Percentiles rank a stretch among this genome's conserved stretches.
These are phyloP conservation scores for Piloderma croceum DNA, from an alignment of 768 basidiomycete species.

Conservation along the genomic window DNA sequence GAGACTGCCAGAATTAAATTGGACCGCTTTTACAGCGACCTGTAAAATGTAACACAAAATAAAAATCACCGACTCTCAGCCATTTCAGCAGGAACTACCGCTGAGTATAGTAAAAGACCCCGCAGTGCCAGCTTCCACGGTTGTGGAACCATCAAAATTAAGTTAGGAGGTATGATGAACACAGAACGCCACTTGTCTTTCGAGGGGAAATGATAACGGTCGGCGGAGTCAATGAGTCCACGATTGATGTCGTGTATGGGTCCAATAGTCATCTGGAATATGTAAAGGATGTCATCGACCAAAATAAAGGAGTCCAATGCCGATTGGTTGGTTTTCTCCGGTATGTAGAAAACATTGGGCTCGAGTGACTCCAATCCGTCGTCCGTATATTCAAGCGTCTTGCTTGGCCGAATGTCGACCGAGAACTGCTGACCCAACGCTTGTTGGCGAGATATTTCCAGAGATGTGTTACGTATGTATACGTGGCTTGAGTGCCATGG, in stretches of 20 bases:
- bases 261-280: no score
- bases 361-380: no score
- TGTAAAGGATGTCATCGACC: no score
- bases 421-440: not conserved
- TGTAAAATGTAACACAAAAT: no score
- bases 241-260: slow-evolving; percentile 11
- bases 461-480: not conserved
- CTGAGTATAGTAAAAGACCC: slow-evolving; percentile 6
- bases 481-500: slow-evolving; percentile 12
- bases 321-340: no score
- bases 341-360: no score
- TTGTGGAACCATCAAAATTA: slow-evolving; percentile 6
- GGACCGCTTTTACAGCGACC: no score
- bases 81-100: slow-evolving; percentile 6
- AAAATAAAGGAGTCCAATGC: no score
- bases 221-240: slow-evolving; percentile 7
- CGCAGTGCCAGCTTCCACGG: slow-evolving; percentile 3
- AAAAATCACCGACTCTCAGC: no score
- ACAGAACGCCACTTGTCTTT: slow-evolving; percentile 9
- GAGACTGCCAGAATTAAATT: no score
- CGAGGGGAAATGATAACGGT: slow-evolving; percentile 3
- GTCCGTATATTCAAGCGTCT: slow-evolving; percentile 5
- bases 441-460: slow-evolving; percentile 6
- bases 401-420: slow-evolving; percentile 2
- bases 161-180: slow-evolving; percentile 10